phyloP scores from a whole-genome alignment of 345 rosid species.

The Salix suchowensis region DNA sequence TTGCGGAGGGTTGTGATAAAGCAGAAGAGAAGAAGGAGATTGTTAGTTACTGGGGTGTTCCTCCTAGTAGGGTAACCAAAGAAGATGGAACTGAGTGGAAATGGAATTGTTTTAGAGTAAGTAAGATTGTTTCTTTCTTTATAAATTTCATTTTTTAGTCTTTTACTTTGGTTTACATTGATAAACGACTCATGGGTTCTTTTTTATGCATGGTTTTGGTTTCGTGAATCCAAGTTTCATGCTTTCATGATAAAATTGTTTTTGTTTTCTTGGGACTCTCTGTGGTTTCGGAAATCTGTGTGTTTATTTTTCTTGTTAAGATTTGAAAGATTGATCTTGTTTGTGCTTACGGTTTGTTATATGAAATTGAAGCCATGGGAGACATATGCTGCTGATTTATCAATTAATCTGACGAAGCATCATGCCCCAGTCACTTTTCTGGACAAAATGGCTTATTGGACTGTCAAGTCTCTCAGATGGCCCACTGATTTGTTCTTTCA shows the following conservation, averaged over 20 bases:
- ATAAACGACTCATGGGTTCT: too few relatives aligned
- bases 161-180: not conserved
- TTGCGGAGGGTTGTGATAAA: not conserved
- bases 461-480: constrained; percentile 57
- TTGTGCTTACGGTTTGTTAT: constrained; percentile 1
- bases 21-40: not conserved
- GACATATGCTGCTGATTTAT: constrained; percentile 41
- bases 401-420: constrained; percentile 70
- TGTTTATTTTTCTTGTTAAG: not conserved
- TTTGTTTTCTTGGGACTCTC: too few relatives aligned
- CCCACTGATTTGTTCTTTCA: constrained; percentile 77
- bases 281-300: not conserved
- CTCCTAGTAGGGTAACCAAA: constrained; percentile 43
- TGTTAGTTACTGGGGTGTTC: constrained; percentile 73
- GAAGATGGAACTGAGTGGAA: constrained; percentile 75
- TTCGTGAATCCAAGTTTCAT: too few relatives aligned
- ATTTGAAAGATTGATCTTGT: not conserved
- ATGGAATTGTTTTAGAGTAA: constrained; percentile 79
- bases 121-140: constrained; percentile 13
- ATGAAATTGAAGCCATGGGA: constrained; percentile 71
- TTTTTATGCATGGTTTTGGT: too few relatives aligned
- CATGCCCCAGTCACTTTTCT: constrained; percentile 52
- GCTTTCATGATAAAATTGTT: too few relatives aligned
- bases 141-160: not conserved
- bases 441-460: constrained; percentile 65